Percentiles rank a stretch among this genome's conserved stretches.
Conservation (phyloP, 345 rosid genomes). For the Salix koriyanagi region DNA sequence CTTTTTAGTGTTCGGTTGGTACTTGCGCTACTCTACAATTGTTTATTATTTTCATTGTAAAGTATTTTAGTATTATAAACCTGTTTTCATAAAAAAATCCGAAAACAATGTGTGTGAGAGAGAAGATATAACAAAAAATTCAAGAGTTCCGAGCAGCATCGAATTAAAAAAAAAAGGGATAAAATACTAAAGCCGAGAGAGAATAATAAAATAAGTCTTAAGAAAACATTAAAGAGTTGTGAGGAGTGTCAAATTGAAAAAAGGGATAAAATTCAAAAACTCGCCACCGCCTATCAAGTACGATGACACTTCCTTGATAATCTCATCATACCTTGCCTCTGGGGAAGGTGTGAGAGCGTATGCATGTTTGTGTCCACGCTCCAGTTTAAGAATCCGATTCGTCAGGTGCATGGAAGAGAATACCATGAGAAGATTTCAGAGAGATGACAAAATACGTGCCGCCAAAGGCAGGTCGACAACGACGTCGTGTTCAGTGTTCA, state of each 20-base stretch:
- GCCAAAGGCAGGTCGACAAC: not conserved
- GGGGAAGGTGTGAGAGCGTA: not conserved
- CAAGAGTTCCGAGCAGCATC: too few species aligned
- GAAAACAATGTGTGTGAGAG: too few species aligned
- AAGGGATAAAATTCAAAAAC: not conserved
- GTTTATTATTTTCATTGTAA: too few species aligned
- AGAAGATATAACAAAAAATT: too few species aligned
- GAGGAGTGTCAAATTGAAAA: too few species aligned
- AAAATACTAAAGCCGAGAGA: not conserved
- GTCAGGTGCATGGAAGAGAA: not conserved
- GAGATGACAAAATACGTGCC: not conserved
- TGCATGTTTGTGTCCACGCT: not conserved
- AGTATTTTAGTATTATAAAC: too few species aligned
- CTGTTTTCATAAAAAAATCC: too few species aligned
- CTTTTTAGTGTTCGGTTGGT: too few species aligned
- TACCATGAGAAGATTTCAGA: not conserved
- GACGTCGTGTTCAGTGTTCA: not conserved
- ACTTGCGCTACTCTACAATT: too few species aligned
- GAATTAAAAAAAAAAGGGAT: not conserved
- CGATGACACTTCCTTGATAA: conserved; percentile 14
- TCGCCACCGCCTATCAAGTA: conserved; percentile 22
- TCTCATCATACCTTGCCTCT: conserved; percentile 7
- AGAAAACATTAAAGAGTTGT: too few species aligned
- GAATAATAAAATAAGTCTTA: too few species aligned
- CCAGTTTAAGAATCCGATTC: not conserved